Conservation (phyloP, 352 stramenopile species). For the Phytopythium montanum region DNA sequence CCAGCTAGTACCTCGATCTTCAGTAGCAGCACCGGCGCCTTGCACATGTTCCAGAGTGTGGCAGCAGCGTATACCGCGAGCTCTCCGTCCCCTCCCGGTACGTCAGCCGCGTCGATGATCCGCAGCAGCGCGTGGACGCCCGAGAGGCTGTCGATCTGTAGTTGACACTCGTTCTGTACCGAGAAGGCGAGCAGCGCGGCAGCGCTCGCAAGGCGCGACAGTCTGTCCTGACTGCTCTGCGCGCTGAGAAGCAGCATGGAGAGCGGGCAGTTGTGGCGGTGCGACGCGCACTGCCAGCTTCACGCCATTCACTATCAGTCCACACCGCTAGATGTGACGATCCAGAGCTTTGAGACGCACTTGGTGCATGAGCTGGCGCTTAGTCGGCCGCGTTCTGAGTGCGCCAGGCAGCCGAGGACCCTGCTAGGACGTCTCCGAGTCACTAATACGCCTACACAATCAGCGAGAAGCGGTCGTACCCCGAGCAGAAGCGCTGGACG, state of each 20-base stretch:
- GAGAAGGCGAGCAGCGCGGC: conserved; percentile 63
- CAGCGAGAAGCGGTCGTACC: conserved; percentile 11
- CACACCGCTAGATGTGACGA: neutral
- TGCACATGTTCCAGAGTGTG: conserved; percentile 67
- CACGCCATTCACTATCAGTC: neutral
- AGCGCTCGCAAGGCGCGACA: conserved; percentile 38
- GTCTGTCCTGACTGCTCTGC: conserved; percentile 17
- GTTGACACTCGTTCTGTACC: conserved; percentile 63
- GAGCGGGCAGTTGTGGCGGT: conserved; percentile 65
- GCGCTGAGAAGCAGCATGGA: conserved; percentile 43
- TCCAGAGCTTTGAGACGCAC: conserved; percentile 9
- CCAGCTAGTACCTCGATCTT: conserved; percentile 48
- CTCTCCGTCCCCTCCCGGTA: conserved; percentile 20
- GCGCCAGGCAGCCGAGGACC: conserved; percentile 60
- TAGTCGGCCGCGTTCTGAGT: conserved; percentile 43
- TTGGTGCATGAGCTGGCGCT: conserved; percentile 61
- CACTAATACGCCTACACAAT: neutral
- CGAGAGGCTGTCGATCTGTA: conserved; percentile 55
- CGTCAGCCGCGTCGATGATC: conserved; percentile 33
- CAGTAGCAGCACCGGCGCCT: conserved; percentile 53
- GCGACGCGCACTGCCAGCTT: conserved; percentile 70
- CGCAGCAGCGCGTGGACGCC: conserved; percentile 41
- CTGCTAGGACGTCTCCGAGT: conserved; percentile 15
- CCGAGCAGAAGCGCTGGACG: conserved; percentile 30
- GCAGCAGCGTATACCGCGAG: conserved; percentile 42